These are phyloP conservation scores for Cytospora chrysosperma DNA, from an alignment of 2,329 filamentous ascomycete genomes.

Conservation along the genomic window DNA sequence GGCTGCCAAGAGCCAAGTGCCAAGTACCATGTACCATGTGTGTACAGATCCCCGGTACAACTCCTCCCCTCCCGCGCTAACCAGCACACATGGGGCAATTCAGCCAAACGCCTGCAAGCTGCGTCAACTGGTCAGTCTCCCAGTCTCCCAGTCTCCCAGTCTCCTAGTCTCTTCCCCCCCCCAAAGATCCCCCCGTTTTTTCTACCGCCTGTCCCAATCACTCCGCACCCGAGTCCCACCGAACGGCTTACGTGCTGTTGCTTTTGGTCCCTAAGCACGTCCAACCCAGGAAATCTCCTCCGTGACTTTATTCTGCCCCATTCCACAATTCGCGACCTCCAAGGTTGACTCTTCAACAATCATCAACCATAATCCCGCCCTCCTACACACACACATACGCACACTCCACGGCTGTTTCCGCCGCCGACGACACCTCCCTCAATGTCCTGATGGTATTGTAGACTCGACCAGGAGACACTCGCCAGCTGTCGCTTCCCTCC, in stretches of 20 bases:
- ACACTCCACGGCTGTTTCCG: neutral
- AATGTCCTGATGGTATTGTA: neutral
- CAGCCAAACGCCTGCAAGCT: too few species aligned
- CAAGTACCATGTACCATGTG: neutral
- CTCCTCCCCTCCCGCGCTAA: neutral
- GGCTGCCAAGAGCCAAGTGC: neutral
- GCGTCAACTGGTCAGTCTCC: too few species aligned
- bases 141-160: too few species aligned
- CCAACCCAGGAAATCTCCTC: constrained; percentile 25
- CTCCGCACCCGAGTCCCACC: neutral
- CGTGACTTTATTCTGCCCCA: constrained; percentile 14
- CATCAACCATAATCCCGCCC: neutral
- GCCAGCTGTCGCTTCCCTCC: neutral
- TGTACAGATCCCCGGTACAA: neutral
- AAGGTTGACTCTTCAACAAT: constrained; percentile 15
- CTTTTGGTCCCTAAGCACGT: neutral
- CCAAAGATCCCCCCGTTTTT: neutral
- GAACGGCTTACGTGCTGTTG: neutral
- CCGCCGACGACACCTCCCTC: neutral
- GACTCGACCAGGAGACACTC: constrained; percentile 1
- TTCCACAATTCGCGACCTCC: constrained; percentile 12
- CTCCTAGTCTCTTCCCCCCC: too few species aligned
- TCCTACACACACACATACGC: neutral
- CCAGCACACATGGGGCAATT: neutral
- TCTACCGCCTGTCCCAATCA: neutral